Evolutionary conservation across 352 stramenopile genomes (phyloP).

Genomic region (Blastocystis sp.): DNA sequence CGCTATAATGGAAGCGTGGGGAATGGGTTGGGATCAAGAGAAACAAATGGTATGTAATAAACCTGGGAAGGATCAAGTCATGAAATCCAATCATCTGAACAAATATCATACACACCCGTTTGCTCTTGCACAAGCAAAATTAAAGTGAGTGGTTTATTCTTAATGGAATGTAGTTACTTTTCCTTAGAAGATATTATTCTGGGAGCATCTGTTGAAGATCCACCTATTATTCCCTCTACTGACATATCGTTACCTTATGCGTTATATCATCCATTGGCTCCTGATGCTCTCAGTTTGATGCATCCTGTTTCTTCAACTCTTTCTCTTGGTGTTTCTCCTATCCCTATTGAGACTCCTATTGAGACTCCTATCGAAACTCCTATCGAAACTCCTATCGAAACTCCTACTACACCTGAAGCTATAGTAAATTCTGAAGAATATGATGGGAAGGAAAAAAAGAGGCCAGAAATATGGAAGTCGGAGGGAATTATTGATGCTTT

Average conservation of each 20-base stretch:
- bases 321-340: neutral
- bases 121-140: neutral
- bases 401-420: no score
- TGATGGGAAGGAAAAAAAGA: no score
- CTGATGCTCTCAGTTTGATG: neutral
- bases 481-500: no score
- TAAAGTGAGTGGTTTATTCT: neutral
- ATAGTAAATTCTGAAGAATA: no score
- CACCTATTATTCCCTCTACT: neutral
- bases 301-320: neutral
- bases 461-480: no score
- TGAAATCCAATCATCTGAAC: no score
- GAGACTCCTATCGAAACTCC: neutral
- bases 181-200: conserved; percentile 30
- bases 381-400: neutral
- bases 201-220: neutral
- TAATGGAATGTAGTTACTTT: neutral
- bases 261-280: neutral
- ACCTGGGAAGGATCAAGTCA: neutral
- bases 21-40: no score
- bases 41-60: neutral
- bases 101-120: neutral
- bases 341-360: neutral
- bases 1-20: no score
- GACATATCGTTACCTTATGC: neutral